These are phyloP conservation scores for Alternaria tenuissima DNA, from an alignment of 2,329 filamentous ascomycete species.

Conservation along the genomic window DNA sequence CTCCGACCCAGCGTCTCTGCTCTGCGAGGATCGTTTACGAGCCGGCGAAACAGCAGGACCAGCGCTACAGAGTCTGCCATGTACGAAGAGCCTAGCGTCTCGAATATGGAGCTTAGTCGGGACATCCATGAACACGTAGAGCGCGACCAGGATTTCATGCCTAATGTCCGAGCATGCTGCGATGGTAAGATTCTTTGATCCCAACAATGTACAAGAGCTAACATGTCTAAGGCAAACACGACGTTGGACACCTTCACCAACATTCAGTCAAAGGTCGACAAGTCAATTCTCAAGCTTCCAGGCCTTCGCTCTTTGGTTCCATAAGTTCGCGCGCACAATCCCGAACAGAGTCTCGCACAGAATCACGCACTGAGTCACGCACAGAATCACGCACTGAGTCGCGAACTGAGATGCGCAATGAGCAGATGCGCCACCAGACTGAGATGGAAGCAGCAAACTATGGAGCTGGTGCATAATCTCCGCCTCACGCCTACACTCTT, in stretches of 20 bases:
- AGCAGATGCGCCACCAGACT: conserved; percentile 32
- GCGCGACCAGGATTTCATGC: conserved; percentile 77
- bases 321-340: conserved; percentile 48
- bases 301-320: conserved; percentile 42
- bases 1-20: conserved; percentile 51
- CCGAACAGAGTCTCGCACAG: conserved; percentile 31
- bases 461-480: conserved; percentile 38
- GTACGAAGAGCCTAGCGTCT: conserved; percentile 68
- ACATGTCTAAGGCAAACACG: conserved; percentile 55
- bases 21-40: conserved; percentile 61
- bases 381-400: conserved; percentile 33
- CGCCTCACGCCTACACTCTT: conserved; percentile 18
- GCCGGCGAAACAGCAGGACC: conserved; percentile 53
- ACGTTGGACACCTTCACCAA: conserved; percentile 57
- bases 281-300: conserved; percentile 32
- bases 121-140: conserved; percentile 81
- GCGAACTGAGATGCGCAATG: conserved; percentile 35
- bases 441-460: conserved; percentile 39
- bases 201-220: conserved; percentile 19
- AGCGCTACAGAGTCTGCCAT: conserved; percentile 44
- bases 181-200: conserved; percentile 73
- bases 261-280: conserved; percentile 45
- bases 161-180: conserved; percentile 97
- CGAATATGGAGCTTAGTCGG: conserved; percentile 78
- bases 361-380: conserved; percentile 32